phyloP scores from a whole-genome alignment of 2,329 filamentous ascomycete species.

The Fusarium luffae region DNA sequence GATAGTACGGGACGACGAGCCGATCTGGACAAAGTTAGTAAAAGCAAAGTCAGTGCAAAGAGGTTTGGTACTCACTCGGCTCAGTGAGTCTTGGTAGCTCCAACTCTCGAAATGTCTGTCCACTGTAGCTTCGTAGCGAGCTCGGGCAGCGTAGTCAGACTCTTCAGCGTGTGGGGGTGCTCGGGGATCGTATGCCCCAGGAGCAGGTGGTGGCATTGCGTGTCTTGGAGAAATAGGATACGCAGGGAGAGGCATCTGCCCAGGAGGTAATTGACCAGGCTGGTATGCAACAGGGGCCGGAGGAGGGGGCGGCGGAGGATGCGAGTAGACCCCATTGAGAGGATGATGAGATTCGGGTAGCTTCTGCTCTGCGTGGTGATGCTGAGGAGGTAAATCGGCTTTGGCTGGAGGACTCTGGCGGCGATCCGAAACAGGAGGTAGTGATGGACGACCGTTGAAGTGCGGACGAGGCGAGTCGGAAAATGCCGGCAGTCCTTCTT shows the following conservation, averaged over 20 bases:
- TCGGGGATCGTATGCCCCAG: conserved; percentile 58
- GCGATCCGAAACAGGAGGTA: conserved; percentile 56
- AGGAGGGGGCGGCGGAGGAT: conserved; percentile 49
- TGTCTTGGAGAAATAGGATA: conserved; percentile 66
- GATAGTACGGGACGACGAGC: conserved; percentile 62
- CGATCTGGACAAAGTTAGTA: conserved; percentile 56
- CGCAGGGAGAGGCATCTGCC: conserved; percentile 60
- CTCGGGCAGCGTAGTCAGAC: conserved; percentile 55
- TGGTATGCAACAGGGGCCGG: conserved; percentile 56
- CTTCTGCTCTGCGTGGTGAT: conserved; percentile 51
- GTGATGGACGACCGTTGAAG: conserved; percentile 52
- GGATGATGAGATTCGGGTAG: conserved; percentile 51
- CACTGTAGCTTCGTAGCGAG: conserved; percentile 58
- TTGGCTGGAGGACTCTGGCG: conserved; percentile 57
- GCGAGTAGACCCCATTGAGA: conserved; percentile 53
- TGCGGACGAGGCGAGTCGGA: conserved; percentile 54
- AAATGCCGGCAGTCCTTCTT: conserved; percentile 57
- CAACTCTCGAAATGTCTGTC: conserved; percentile 64
- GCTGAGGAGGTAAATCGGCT: conserved; percentile 51
- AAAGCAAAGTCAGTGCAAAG: not conserved
- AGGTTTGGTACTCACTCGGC: conserved; percentile 55
- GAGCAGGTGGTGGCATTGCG: conserved; percentile 53
- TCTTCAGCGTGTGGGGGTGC: conserved; percentile 59
- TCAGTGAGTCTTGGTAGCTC: conserved; percentile 64
- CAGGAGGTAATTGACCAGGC: conserved; percentile 57